Conservation (phyloP, 306 rosid genomes). For the Alnus glutinosa region DNA sequence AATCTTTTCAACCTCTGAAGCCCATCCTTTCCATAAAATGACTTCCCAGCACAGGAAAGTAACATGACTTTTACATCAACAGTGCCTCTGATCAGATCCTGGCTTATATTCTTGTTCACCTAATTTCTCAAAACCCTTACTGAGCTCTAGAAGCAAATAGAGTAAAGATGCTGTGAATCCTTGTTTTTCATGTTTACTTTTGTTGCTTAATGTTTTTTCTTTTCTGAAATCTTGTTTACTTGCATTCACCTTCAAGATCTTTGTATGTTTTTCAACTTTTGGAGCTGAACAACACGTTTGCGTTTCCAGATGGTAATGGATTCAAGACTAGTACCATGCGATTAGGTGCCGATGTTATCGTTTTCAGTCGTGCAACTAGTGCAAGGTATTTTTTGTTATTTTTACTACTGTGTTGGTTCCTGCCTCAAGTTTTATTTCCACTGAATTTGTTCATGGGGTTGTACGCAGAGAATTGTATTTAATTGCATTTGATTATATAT, state of each 20-base stretch:
- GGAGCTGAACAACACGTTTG: slow-evolving; percentile 15
- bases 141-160: not conserved
- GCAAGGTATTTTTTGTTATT: slow-evolving; percentile 46
- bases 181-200: not conserved
- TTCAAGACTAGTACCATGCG: slow-evolving; percentile 99
- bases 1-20: not conserved
- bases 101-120: not conserved
- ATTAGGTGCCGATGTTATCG: slow-evolving; percentile 90
- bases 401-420: slow-evolving; percentile 20
- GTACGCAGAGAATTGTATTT: not conserved
- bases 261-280: slow-evolving; percentile 19
- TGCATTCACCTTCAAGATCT: slow-evolving; percentile 15
- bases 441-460: not conserved
- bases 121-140: not conserved
- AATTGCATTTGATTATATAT: not conserved
- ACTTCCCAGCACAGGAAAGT: not conserved
- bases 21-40: not conserved
- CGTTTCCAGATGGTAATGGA: slow-evolving; percentile 89
- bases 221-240: not conserved
- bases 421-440: slow-evolving; percentile 11
- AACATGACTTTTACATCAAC: not conserved
- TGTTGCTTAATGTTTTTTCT: not conserved
- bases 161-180: not conserved
- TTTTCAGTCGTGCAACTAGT: slow-evolving; percentile 66
- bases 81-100: not conserved